Conservation (phyloP, 2,329 filamentous ascomycete species). For the Fusarium nelsonii region DNA sequence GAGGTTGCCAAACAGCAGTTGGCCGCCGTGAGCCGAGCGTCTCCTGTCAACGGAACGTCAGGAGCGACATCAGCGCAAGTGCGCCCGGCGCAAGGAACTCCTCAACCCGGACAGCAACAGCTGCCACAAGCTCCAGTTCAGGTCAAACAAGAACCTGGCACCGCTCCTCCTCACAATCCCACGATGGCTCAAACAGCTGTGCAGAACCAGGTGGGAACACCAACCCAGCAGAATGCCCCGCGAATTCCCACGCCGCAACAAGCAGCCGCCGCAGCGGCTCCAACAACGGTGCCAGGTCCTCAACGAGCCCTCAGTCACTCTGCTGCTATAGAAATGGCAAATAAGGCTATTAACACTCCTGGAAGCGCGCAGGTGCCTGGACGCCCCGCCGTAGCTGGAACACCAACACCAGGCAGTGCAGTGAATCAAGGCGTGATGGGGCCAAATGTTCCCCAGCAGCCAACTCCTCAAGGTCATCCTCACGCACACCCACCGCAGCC, state of each 20-base stretch:
- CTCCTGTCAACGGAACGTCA: slow-evolving; percentile 49
- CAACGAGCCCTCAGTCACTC: slow-evolving; percentile 62
- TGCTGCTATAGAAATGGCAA: slow-evolving; percentile 63
- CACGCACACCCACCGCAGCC: slow-evolving; percentile 63
- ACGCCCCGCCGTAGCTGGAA: slow-evolving; percentile 50
- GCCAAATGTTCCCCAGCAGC: slow-evolving; percentile 49
- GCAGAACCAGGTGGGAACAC: slow-evolving; percentile 58
- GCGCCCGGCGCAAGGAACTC: slow-evolving; percentile 46
- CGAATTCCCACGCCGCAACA: slow-evolving; percentile 67
- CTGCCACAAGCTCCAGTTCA: slow-evolving; percentile 39
- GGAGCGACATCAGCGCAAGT: slow-evolving; percentile 45
- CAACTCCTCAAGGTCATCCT: slow-evolving; percentile 56
- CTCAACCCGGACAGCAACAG: slow-evolving; percentile 44
- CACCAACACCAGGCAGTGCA: slow-evolving; percentile 49
- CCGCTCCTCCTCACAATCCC: slow-evolving; percentile 63
- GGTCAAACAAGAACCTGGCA: slow-evolving; percentile 54
- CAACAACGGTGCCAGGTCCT: slow-evolving; percentile 54
- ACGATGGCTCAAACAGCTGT: slow-evolving; percentile 56
- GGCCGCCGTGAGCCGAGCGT: slow-evolving; percentile 47
- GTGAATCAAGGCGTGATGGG: slow-evolving; percentile 52
- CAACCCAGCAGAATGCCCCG: slow-evolving; percentile 62
- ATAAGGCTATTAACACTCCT: slow-evolving; percentile 54
- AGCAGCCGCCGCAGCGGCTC: slow-evolving; percentile 55
- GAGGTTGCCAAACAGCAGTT: slow-evolving; percentile 61
- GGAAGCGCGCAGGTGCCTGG: slow-evolving; percentile 49